Evolutionary conservation across 176 grass and related monocot species (phyloP).

Genomic region (Pontederia paniculata): DNA sequence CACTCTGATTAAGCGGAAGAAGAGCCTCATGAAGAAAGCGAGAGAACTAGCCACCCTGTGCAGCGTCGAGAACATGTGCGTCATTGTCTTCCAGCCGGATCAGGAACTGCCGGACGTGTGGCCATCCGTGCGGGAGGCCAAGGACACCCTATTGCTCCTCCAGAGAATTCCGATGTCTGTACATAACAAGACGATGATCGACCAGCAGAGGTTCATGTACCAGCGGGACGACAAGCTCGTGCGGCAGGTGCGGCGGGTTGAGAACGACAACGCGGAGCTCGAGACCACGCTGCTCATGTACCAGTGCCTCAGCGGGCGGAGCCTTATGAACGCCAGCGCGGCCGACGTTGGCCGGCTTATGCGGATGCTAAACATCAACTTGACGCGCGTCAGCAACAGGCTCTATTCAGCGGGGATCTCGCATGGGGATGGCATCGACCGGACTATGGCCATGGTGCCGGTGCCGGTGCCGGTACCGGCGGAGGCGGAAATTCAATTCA

Average conservation of each 20-base stretch:
- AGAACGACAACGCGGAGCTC: constrained; percentile 10
- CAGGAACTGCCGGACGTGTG: constrained; percentile 21
- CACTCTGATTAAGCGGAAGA: constrained; percentile 25
- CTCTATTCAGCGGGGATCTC: too few species aligned
- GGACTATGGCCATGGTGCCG: too few species aligned
- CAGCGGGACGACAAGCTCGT: background rate
- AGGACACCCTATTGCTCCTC: constrained; percentile 6
- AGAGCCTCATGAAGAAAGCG: too few species aligned
- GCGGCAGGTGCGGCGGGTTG: constrained; percentile 11
- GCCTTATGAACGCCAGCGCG: too few species aligned
- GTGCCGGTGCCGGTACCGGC: too few species aligned
- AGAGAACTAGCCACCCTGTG: too few species aligned
- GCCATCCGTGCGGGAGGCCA: constrained; percentile 7
- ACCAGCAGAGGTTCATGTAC: constrained; percentile 11
- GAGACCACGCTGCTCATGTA: constrained; percentile 25
- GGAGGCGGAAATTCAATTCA: too few species aligned
- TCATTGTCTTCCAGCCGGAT: constrained; percentile 18
- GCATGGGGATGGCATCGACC: too few species aligned
- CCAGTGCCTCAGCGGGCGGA: constrained; percentile 14
- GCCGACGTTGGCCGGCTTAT: too few species aligned
- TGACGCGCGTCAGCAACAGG: too few species aligned
- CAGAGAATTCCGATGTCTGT: constrained; percentile 14
- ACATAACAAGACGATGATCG: constrained; percentile 24
- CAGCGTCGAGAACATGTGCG: constrained; percentile 9
- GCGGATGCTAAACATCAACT: too few species aligned